Evolutionary conservation across 106 monocot genomes (phyloP).

Genomic region (Dendrobium officinale): DNA sequence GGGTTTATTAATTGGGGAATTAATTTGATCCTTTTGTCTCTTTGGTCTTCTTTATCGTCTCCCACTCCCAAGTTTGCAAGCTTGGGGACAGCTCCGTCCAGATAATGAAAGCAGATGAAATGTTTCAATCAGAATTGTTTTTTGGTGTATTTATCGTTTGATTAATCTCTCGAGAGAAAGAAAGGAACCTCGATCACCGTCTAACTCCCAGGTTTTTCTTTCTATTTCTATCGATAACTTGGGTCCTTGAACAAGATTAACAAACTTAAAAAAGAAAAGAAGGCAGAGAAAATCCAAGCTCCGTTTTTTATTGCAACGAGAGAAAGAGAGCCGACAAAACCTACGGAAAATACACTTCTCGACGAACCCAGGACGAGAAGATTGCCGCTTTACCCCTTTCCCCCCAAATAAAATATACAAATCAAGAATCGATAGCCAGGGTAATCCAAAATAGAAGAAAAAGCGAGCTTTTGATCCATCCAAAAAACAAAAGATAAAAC

Average conservation of each 20-base stretch:
- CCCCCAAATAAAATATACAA: conserved; percentile 8
- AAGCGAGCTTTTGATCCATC: background rate
- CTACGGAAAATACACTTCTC: background rate
- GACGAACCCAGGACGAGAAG: background rate
- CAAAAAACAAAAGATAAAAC: background rate
- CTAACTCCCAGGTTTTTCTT: background rate
- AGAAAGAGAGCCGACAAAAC: conserved; percentile 6
- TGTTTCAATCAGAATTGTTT: background rate
- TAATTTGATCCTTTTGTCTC: no score
- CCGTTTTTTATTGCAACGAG: background rate
- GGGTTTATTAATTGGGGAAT: no score
- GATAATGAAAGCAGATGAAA: background rate
- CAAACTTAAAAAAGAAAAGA: background rate
- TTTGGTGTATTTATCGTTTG: background rate
- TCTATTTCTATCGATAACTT: background rate
- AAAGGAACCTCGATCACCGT: background rate
- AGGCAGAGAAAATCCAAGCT: background rate
- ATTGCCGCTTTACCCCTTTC: background rate
- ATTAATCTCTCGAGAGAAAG: background rate
- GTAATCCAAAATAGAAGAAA: conserved; percentile 4
- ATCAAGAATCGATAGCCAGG: background rate
- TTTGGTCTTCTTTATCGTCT: no score
- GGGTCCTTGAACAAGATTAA: background rate
- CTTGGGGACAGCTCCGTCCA: background rate
- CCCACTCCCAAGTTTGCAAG: background rate